Conservation (phyloP, 2,329 filamentous ascomycete species). For the Tolypocladium ophioglossoides region DNA sequence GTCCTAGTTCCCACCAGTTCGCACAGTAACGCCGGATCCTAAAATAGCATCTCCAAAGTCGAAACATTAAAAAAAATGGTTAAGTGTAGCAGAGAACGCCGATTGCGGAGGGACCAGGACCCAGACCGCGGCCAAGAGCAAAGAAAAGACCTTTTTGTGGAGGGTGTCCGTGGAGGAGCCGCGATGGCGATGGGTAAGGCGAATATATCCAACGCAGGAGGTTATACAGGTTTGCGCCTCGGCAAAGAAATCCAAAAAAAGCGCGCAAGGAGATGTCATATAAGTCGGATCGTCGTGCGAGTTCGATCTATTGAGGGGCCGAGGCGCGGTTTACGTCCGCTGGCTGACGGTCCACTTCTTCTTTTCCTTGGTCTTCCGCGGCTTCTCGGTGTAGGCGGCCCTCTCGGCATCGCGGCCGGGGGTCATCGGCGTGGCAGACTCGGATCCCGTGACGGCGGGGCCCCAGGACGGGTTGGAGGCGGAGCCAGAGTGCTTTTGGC, state of each 20-base stretch:
- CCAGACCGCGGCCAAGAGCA: neutral
- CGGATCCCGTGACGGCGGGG: slow-evolving; percentile 14
- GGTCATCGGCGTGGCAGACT: slow-evolving; percentile 11
- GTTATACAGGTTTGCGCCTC: neutral
- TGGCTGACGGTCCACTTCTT: slow-evolving; percentile 36
- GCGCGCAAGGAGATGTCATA: neutral
- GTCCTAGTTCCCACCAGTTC: neutral
- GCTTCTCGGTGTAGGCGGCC: slow-evolving; percentile 6
- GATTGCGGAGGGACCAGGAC: neutral
- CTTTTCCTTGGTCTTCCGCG: slow-evolving; percentile 23
- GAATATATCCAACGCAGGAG: neutral
- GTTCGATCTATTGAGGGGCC: neutral
- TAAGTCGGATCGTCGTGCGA: neutral
- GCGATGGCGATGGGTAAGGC: neutral
- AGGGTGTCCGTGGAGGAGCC: neutral
- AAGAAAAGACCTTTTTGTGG: neutral
- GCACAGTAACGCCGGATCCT: neutral
- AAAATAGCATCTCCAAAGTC: neutral
- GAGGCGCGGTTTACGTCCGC: slow-evolving; percentile 24
- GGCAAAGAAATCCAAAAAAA: neutral
- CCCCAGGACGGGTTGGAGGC: slow-evolving; percentile 24
- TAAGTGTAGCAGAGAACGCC: neutral
- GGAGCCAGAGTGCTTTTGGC: slow-evolving; percentile 28
- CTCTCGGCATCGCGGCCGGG: slow-evolving; percentile 4
- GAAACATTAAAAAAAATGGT: neutral